Evolutionary conservation across 192 early-diverging fungal genomes (phyloP), one percentile per base, ranked within the genome.

Genomic region (Rhizoclosmatium globosum): DNA sequence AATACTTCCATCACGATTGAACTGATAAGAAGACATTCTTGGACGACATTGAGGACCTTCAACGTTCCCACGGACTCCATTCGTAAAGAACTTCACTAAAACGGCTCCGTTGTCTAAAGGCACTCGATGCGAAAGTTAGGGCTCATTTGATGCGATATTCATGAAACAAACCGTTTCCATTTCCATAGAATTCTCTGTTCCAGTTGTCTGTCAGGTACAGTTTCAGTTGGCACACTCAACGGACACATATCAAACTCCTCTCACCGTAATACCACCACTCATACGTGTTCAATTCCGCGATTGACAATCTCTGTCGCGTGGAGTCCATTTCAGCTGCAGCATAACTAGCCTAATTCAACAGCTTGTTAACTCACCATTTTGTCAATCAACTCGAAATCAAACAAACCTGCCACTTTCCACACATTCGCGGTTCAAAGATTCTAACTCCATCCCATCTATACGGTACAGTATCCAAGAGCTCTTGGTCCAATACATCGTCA

Each of bases 201-300:
- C 56, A 57, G 15, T 57, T 21, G n/a, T 57, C 56, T 57, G 13
- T 57, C 56, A 57, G 31, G 31, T 0, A 31, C 31, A 31, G 31
- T 17, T 17, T 17, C 56, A 57, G 13, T 57, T 21, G 13, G n/a
- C 21, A 57, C 13, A 57, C 21, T 21, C 13, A 17, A 57, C 56
- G 13, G 13, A 17, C 56, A 57, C 15, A 57, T 57, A 17, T 57
- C 21, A 21, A 21, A 17, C 21, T 57, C 21, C 13, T 57, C 56
- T 57, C 56, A 57, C 56, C 56, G 13, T 15, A 17, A 21, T 17
- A 57, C 15, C 56, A 21, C 64, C 64, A 77, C 19, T 57, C 66
- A 58, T 77, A 77, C 48, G 62, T 65, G 13, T 66, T 67, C 65
- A 77, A n/a, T 65, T 77, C 76, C 15, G 23, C 47, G 43, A 57